Conservation (phyloP, 768 basidiomycete genomes). For the Russula dissimulans region DNA sequence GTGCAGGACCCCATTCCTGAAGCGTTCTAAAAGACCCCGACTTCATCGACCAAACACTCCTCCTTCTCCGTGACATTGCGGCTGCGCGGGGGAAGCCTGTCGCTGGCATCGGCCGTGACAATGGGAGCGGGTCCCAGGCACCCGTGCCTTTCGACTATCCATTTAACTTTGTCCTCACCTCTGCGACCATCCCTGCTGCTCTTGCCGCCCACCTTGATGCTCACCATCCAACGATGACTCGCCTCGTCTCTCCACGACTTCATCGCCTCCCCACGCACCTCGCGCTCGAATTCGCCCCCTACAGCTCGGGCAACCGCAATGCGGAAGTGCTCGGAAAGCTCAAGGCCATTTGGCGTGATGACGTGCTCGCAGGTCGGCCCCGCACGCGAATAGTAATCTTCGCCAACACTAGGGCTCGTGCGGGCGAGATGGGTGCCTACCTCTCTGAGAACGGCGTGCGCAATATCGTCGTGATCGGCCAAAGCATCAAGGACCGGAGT, state of each 20-base stretch:
- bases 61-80: conserved; percentile 62
- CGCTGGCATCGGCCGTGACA: conserved; percentile 13
- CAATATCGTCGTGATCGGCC: conserved; percentile 13
- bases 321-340: conserved; percentile 73
- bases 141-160: conserved; percentile 44
- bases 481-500: background rate
- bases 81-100: conserved; percentile 47
- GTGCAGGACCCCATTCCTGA: background rate
- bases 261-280: conserved; percentile 70
- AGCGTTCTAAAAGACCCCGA: conserved; percentile 52
- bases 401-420: conserved; percentile 44
- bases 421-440: conserved; percentile 15
- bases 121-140: background rate
- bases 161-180: conserved; percentile 73
- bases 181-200: conserved; percentile 79
- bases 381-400: conserved; percentile 74
- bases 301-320: conserved; percentile 73
- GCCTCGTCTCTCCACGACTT: conserved; percentile 71
- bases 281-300: conserved; percentile 60
- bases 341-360: conserved; percentile 65
- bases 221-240: conserved; percentile 52
- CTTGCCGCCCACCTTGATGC: conserved; percentile 55
- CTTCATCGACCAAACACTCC: conserved; percentile 65
- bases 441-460: conserved; percentile 6
- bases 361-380: conserved; percentile 30